Conservation (phyloP, 495 filamentous ascomycete genomes). For the Lentithecium fluviatile region DNA sequence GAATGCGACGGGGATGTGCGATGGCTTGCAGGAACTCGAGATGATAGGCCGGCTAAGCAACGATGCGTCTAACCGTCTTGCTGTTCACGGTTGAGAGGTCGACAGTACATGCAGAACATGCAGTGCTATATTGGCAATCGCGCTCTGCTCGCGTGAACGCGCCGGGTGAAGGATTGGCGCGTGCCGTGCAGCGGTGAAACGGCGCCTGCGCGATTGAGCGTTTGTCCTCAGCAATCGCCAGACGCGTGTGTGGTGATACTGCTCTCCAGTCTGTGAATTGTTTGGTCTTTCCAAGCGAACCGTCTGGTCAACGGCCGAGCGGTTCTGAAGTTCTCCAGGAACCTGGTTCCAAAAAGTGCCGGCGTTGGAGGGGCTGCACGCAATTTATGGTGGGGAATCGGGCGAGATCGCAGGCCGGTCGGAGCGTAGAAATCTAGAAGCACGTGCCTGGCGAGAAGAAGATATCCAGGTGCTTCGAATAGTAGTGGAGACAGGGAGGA, state of each 20-base stretch:
- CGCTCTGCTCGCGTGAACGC: not conserved
- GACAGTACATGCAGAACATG: not conserved
- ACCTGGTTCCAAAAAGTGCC: slow-evolving; percentile 4
- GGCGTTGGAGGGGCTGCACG: not conserved
- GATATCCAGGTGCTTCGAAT: too few relatives aligned
- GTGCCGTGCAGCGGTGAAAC: not conserved
- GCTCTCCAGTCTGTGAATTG: too few relatives aligned
- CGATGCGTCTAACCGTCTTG: too few relatives aligned
- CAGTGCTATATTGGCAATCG: not conserved
- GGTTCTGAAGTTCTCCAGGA: slow-evolving; percentile 4
- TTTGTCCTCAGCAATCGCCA: not conserved
- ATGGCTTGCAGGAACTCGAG: slow-evolving; percentile 16
- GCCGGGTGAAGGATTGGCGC: not conserved
- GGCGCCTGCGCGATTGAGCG: not conserved
- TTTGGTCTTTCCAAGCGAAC: too few relatives aligned
- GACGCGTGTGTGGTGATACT: not conserved
- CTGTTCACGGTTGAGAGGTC: too few relatives aligned
- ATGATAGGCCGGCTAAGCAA: not conserved
- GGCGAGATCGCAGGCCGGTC: slow-evolving; percentile 1
- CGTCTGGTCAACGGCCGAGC: not conserved
- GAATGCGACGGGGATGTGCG: not conserved
- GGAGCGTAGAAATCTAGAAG: not conserved
- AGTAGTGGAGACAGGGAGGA: too few relatives aligned
- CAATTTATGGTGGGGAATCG: not conserved
- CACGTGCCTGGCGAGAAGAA: slow-evolving; percentile 1